Percentiles rank a stretch among this genome's conserved stretches.
Conservation (phyloP, 495 filamentous ascomycete species). For the Annulohypoxylon bovei region DNA sequence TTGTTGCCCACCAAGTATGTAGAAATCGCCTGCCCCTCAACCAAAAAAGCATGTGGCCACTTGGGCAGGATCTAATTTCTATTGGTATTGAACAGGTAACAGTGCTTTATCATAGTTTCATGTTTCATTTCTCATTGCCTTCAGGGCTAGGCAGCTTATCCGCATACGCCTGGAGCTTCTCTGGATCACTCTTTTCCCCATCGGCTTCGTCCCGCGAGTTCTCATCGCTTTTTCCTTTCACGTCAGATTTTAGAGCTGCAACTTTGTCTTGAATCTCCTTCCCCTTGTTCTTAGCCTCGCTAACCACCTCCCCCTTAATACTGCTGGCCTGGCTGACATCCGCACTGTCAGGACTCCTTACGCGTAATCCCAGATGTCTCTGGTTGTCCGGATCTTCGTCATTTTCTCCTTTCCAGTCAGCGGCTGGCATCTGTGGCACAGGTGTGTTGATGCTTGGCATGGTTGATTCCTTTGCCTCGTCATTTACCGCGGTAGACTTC, state of each 20-base stretch:
- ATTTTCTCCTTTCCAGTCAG: slow-evolving; percentile 74
- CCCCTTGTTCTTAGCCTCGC: slow-evolving; percentile 19
- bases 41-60: too few relatives aligned
- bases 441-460: slow-evolving; percentile 71
- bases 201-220: neutral
- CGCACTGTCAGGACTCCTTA: slow-evolving; percentile 66
- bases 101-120: neutral
- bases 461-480: slow-evolving; percentile 47
- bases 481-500: slow-evolving; percentile 53
- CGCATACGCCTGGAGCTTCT: slow-evolving; percentile 34
- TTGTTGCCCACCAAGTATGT: too few relatives aligned
- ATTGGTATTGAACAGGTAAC: neutral
- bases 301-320: slow-evolving; percentile 44
- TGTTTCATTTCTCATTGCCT: slow-evolving; percentile 20
- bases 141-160: slow-evolving; percentile 41
- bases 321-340: slow-evolving; percentile 72
- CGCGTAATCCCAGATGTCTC: slow-evolving; percentile 73
- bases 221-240: neutral
- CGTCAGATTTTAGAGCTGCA: slow-evolving; percentile 2
- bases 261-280: slow-evolving; percentile 25
- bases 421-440: slow-evolving; percentile 71
- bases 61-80: too few relatives aligned
- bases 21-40: too few relatives aligned
- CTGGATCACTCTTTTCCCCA: slow-evolving; percentile 6
- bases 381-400: slow-evolving; percentile 55